These are phyloP conservation scores for Kregervanrija pseudodelftensis DNA, from an alignment of 805 yeast species.

Conservation along the genomic window DNA sequence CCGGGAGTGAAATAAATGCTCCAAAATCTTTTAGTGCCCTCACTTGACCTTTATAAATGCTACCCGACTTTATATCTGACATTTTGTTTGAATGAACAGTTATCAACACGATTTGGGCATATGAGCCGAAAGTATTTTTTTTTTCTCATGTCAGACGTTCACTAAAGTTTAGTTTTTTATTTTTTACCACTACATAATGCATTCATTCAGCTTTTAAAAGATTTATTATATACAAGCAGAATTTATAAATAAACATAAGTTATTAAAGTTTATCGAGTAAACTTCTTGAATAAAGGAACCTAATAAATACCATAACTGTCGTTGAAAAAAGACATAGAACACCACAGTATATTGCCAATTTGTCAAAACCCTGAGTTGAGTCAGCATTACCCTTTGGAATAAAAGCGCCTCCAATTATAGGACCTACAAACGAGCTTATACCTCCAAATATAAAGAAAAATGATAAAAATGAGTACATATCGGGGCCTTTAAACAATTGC, in stretches of 20 bases:
- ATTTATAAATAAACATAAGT: background rate
- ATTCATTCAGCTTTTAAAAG: too few relatives aligned
- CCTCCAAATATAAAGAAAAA: conserved; percentile 23
- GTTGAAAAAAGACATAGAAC: conserved; percentile 18
- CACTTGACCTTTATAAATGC: conserved; percentile 56
- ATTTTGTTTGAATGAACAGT: background rate
- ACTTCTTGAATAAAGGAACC: conserved; percentile 4
- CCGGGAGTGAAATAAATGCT: conserved; percentile 57
- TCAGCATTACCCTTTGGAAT: conserved; percentile 19
- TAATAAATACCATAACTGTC: conserved; percentile 4
- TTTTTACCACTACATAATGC: too few relatives aligned
- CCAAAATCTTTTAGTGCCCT: conserved; percentile 62
- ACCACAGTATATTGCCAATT: conserved; percentile 28
- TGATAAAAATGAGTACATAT: conserved; percentile 25
- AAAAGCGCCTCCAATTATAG: conserved; percentile 29
- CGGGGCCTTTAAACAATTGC: conserved; percentile 28
- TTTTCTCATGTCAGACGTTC: too few relatives aligned
- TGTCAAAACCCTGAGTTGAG: conserved; percentile 21
- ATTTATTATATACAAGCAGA: too few relatives aligned
- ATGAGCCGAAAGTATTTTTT: background rate
- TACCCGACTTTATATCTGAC: conserved; percentile 22
- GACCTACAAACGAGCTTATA: conserved; percentile 28
- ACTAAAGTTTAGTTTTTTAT: too few relatives aligned
- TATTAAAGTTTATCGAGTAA: background rate
- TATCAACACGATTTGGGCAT: too few relatives aligned